Evolutionary conservation across 2,329 filamentous ascomycete species (phyloP), one percentile per base, ranked within the genome.

Genomic region (Colletotrichum horii): DNA sequence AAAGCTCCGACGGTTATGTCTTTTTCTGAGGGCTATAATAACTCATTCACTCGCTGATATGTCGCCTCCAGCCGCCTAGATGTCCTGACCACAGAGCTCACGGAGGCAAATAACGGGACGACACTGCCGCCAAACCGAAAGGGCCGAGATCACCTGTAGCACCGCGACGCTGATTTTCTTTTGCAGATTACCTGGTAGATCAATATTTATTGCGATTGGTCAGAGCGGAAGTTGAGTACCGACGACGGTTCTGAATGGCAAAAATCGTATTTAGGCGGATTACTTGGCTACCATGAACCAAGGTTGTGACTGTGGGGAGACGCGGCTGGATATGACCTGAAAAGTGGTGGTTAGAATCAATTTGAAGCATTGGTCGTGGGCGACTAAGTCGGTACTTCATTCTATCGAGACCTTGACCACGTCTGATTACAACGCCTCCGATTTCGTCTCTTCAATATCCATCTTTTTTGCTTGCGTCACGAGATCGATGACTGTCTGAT

Each of bases 401-500:
- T n/a, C 12, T 3, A n/a, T 4, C 19, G 19, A 43, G 38, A 12
- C 19, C 38, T 48, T 9, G 19, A 9, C 38, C n/a, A 52, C 14
- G 43, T 6, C 43, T 52, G 11, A 14, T 3, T 14, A 22, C 43
- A 52, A 52, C 14, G 11, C 12, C 19, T 52, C 14, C 8, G 19
- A 52, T 16, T 22, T 52, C 14, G 22, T 65, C 7, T 15, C n/a
- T 58, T 12, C 12, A 15, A 15, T 22, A 14, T 83, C 76, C 79
- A 83, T 80, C 4, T 64, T 69, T 24, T 75, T 75, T 6, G 74
- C 79, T 58, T 83, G 80, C 0, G 70, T 69, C 6, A 85, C 77
- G 4, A 86, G 79, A 58, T 86, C 83, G 7, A 78, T 70, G 3
- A 87, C 82, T 1, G 85, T 86, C 16, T 84, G 76, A 69, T 77